Percentiles rank a stretch among this genome's conserved stretches.
phyloP scores from a whole-genome alignment of 1,139 yeast genomes.

The Candida buenavistaensis region DNA sequence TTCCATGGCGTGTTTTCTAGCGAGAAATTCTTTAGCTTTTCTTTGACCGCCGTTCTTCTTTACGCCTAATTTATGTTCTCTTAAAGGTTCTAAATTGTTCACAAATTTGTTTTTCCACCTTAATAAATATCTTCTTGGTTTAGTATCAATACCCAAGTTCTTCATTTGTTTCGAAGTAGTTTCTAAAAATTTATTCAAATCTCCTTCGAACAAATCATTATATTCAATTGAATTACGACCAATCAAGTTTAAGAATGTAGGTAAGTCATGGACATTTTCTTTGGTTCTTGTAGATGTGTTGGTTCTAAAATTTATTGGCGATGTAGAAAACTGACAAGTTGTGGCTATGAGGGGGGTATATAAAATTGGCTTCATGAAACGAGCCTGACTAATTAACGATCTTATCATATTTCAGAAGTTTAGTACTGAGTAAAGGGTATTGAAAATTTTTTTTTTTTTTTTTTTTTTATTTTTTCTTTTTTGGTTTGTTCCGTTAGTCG shows the following conservation, averaged over 20 bases:
- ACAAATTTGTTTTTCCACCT: constrained; percentile 50
- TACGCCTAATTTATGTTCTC: constrained; percentile 64
- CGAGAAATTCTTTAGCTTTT: constrained; percentile 66
- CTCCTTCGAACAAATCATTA: constrained; percentile 66
- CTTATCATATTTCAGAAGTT: constrained; percentile 9
- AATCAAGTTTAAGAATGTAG: constrained; percentile 67
- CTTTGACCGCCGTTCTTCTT: constrained; percentile 93
- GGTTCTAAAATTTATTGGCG: constrained; percentile 23
- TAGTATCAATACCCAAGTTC: constrained; percentile 75
- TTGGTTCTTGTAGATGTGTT: constrained; percentile 46
- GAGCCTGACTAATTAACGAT: constrained; percentile 6
- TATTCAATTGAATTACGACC: constrained; percentile 76
- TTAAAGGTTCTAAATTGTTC: constrained; percentile 58
- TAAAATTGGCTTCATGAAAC: not conserved
- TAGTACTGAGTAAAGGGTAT: not conserved
- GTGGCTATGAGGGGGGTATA: constrained; percentile 1
- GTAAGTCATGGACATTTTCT: constrained; percentile 69
- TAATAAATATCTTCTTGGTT: constrained; percentile 66
- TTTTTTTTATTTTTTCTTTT: too few species aligned
- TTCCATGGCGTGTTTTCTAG: constrained; percentile 66
- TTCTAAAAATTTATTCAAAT: constrained; percentile 67
- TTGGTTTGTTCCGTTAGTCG: too few species aligned
- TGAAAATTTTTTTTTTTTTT: constrained; percentile 1
- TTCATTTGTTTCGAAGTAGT: constrained; percentile 62
- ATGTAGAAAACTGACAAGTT: constrained; percentile 13